A percentile compares a stretch with the other conserved stretches of the same genome.
These are phyloP conservation scores for Colletotrichum tropicicola DNA, from an alignment of 2,329 filamentous ascomycete genomes.

Conservation along the genomic window DNA sequence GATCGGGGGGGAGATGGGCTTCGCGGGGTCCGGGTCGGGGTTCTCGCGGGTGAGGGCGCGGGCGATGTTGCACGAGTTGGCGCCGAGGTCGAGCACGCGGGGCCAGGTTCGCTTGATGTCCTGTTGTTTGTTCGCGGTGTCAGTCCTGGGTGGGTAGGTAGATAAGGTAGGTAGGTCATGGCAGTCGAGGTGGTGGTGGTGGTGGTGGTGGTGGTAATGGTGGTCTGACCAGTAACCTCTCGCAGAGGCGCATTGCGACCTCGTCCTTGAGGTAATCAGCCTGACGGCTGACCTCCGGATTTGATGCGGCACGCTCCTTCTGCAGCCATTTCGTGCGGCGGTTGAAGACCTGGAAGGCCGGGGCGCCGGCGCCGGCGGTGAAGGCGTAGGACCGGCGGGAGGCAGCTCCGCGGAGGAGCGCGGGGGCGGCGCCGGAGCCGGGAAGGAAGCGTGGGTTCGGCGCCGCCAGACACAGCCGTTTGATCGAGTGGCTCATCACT, in stretches of 20 bases:
- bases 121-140: slow-evolving; percentile 50
- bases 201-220: no score
- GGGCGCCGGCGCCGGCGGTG: slow-evolving; percentile 78
- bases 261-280: slow-evolving; percentile 96
- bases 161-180: no score
- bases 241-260: slow-evolving; percentile 83
- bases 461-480: slow-evolving; percentile 17
- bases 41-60: slow-evolving; percentile 78
- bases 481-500: slow-evolving; percentile 27
- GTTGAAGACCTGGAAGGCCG: slow-evolving; percentile 92
- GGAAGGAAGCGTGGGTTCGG: slow-evolving; percentile 1
- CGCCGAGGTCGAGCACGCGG: slow-evolving; percentile 88
- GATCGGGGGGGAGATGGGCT: slow-evolving; percentile 71
- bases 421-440: slow-evolving; percentile 8
- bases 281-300: slow-evolving; percentile 76
- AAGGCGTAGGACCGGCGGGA: slow-evolving; percentile 74
- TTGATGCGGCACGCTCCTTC: slow-evolving; percentile 82
- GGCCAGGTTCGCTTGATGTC: slow-evolving; percentile 93
- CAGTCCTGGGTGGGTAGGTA: no score
- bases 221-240: slow-evolving; percentile 88
- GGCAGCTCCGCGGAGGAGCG: not conserved
- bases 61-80: slow-evolving; percentile 95
- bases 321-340: slow-evolving; percentile 87
- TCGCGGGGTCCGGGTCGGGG: slow-evolving; percentile 67
- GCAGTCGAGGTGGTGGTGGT: no score